phyloP scores from a whole-genome alignment of 208 protist genomes.

The Trypanosoma vivax region DNA sequence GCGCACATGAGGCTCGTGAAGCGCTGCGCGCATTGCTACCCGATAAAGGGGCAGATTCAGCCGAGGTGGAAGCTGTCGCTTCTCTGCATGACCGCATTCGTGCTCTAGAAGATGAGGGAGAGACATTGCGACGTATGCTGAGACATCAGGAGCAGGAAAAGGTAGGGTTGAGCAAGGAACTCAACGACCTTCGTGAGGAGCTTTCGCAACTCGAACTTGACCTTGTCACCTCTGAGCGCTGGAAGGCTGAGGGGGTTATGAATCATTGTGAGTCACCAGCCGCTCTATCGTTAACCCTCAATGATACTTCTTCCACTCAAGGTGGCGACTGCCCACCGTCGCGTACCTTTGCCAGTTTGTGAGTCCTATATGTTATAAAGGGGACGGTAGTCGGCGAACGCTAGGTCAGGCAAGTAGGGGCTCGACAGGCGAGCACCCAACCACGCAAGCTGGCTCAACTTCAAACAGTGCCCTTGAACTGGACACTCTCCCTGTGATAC shows the following conservation, averaged over 20 bases:
- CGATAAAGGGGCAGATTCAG: neutral
- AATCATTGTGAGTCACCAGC: conserved; percentile 2
- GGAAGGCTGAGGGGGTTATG: conserved; percentile 2
- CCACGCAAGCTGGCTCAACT: neutral
- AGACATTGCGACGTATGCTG: conserved; percentile 34
- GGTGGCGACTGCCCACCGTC: conserved; percentile 2
- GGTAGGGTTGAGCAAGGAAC: conserved; percentile 20
- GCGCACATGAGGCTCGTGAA: conserved; percentile 55
- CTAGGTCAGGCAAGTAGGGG: neutral
- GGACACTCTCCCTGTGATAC: conserved; percentile 39
- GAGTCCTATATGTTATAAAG: conserved; percentile 3
- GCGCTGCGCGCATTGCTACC: neutral
- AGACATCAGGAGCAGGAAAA: conserved; percentile 31
- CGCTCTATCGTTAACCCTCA: conserved; percentile 3
- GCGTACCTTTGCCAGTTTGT: conserved; percentile 2
- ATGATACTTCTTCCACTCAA: neutral
- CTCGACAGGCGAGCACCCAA: neutral
- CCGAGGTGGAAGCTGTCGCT: conserved; percentile 20
- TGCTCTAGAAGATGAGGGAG: conserved; percentile 26
- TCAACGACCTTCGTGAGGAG: conserved; percentile 31
- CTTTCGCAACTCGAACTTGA: conserved; percentile 34
- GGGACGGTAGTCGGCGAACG: neutral
- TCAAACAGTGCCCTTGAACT: conserved; percentile 19
- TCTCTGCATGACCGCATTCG: conserved; percentile 27
- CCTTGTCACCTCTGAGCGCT: conserved; percentile 33